These are phyloP conservation scores for Trametes coccinea DNA, from an alignment of 768 basidiomycete species.

Conservation along the genomic window DNA sequence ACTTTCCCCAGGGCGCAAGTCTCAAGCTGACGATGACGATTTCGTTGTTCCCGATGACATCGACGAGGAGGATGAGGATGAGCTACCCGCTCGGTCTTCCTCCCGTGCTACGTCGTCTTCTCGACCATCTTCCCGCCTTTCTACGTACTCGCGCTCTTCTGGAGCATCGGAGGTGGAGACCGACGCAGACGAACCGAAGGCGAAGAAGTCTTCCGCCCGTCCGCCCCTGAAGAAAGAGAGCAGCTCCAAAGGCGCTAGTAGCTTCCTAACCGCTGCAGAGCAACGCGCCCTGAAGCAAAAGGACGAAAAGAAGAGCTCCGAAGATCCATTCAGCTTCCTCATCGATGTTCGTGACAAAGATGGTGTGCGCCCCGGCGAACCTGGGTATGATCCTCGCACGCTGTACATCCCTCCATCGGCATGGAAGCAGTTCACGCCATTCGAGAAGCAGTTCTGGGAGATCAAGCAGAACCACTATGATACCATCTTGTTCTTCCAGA, in stretches of 20 bases:
- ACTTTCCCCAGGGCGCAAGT: constrained; percentile 39
- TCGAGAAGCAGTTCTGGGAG: constrained; percentile 74
- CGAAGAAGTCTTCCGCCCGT: constrained; percentile 40
- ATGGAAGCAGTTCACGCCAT: constrained; percentile 88
- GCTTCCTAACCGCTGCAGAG: constrained; percentile 85
- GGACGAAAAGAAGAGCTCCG: constrained; percentile 76
- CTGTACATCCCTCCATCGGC: constrained; percentile 73
- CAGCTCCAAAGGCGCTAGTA: constrained; percentile 34
- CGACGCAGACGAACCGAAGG: constrained; percentile 32
- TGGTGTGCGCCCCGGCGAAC: constrained; percentile 70
- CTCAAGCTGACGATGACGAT: constrained; percentile 64
- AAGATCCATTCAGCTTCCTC: constrained; percentile 78
- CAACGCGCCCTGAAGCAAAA: constrained; percentile 73
- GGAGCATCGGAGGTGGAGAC: constrained; percentile 39
- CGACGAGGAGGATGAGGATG: constrained; percentile 47
- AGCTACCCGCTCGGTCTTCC: constrained; percentile 40
- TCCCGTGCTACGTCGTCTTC: constrained; percentile 51
- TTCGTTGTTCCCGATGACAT: constrained; percentile 72
- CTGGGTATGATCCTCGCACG: constrained; percentile 89
- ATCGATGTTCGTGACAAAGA: constrained; percentile 79
- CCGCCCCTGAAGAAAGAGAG: constrained; percentile 35
- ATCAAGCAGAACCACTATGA: constrained; percentile 99
- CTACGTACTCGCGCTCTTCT: constrained; percentile 31
- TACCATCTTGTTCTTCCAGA: constrained; percentile 97
- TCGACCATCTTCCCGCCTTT: constrained; percentile 36